phyloP scores from a whole-genome alignment of 1,284 basidiomycete species.

The Meripilus lineatus region DNA sequence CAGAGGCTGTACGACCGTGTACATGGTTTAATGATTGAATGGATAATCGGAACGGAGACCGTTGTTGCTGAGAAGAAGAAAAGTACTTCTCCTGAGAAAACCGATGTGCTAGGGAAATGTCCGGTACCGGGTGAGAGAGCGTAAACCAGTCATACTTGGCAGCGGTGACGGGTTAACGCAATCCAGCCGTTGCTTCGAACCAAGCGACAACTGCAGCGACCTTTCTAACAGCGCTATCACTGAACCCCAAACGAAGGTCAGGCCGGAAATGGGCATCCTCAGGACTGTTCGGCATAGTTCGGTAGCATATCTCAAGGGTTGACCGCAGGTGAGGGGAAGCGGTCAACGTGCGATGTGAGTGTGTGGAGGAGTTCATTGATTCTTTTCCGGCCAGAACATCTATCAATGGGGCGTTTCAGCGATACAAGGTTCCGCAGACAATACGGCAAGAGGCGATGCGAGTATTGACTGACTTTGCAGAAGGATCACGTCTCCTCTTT shows the following conservation, averaged over 20 bases:
- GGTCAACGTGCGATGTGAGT: conserved; percentile 41
- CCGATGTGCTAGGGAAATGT: no score
- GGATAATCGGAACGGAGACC: no score
- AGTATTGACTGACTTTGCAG: conserved; percentile 53
- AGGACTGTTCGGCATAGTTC: conserved; percentile 62
- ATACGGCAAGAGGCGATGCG: not conserved
- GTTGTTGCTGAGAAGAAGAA: no score
- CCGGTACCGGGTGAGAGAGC: no score
- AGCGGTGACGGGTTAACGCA: conserved; percentile 28
- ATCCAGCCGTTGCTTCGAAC: conserved; percentile 65
- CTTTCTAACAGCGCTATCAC: conserved; percentile 60
- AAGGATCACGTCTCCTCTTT: conserved; percentile 64
- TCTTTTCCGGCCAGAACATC: conserved; percentile 41
- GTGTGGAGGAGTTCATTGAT: conserved; percentile 3
- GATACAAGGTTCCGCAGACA: conserved; percentile 1
- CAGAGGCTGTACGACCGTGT: no score
- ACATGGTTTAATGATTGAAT: no score
- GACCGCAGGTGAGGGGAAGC: conserved; percentile 64
- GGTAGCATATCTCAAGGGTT: conserved; percentile 62
- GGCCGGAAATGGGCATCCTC: conserved; percentile 60
- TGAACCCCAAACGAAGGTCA: conserved; percentile 64
- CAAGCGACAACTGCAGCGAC: conserved; percentile 63
- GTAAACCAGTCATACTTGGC: no score
- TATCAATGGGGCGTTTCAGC: conserved; percentile 19
- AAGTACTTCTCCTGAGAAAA: no score